phyloP scores from a whole-genome alignment of 805 yeast genomes.

The Candida caryicola region DNA sequence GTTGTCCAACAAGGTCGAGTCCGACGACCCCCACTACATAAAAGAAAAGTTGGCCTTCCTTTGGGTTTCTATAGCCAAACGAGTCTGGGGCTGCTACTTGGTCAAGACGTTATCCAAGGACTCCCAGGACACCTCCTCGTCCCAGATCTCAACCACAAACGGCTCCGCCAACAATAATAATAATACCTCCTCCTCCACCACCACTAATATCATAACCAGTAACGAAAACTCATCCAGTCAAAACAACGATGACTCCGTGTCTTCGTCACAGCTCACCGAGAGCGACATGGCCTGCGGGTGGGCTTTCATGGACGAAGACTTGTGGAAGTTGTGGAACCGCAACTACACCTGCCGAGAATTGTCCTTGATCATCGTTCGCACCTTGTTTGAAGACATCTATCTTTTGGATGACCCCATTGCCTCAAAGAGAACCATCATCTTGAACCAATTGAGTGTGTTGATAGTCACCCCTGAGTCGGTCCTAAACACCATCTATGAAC shows the following conservation, averaged over 20 bases:
- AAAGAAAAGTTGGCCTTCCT: constrained; percentile 85
- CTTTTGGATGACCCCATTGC: constrained; percentile 90
- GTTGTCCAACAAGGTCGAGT: constrained; percentile 56
- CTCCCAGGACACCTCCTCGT: neutral
- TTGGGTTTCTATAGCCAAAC: constrained; percentile 89
- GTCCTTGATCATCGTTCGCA: constrained; percentile 72
- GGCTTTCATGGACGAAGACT: constrained; percentile 80
- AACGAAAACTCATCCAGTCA: too few relatives aligned
- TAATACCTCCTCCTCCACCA: constrained; percentile 1
- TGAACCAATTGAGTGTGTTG: constrained; percentile 81
- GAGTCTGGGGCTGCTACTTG: constrained; percentile 84
- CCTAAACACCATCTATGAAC: constrained; percentile 59
- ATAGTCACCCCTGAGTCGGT: constrained; percentile 70
- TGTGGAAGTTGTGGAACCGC: constrained; percentile 71
- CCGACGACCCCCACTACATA: constrained; percentile 82
- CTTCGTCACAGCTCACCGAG: constrained; percentile 38
- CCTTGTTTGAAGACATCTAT: constrained; percentile 90
- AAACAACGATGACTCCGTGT: neutral
- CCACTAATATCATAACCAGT: constrained; percentile 5
- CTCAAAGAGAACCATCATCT: constrained; percentile 67
- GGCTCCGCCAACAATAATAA: constrained; percentile 5
- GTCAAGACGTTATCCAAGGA: constrained; percentile 23
- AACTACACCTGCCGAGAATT: constrained; percentile 68
- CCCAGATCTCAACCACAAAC: neutral
- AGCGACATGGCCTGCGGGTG: constrained; percentile 65